phyloP scores from a whole-genome alignment of 169 alveolate species.

The Cryptosporidium bovis region DNA sequence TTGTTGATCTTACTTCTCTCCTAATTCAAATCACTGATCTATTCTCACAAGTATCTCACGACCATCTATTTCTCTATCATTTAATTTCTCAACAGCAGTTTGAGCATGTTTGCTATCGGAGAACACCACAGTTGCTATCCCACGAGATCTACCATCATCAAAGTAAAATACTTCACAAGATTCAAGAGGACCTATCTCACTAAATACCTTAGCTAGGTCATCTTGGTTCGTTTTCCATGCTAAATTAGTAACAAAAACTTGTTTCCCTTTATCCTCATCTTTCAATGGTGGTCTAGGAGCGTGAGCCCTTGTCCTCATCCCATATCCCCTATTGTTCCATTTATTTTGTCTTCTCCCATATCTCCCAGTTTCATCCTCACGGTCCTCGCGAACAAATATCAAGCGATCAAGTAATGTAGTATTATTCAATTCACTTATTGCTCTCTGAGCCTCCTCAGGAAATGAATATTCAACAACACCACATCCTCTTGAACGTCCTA shows the following conservation, averaged over 20 bases:
- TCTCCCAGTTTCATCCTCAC: constrained; percentile 79
- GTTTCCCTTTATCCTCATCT: constrained; percentile 63
- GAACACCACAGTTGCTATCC: constrained; percentile 68
- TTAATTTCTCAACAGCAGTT: constrained; percentile 60
- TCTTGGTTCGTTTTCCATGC: constrained; percentile 74
- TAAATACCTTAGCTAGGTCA: constrained; percentile 65
- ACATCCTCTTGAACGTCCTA: constrained; percentile 90
- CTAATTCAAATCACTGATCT: constrained; percentile 34
- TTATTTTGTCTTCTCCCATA: constrained; percentile 60
- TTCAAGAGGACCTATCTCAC: constrained; percentile 72
- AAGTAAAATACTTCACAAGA: constrained; percentile 71
- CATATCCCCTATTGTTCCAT: constrained; percentile 59
- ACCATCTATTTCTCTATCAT: constrained; percentile 73
- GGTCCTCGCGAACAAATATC: constrained; percentile 86
- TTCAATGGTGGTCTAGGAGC: constrained; percentile 73
- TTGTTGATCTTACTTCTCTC: not conserved
- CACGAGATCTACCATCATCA: constrained; percentile 71
- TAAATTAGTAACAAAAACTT: constrained; percentile 59
- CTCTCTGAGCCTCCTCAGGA: constrained; percentile 85
- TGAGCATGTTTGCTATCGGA: constrained; percentile 63
- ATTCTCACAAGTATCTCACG: constrained; percentile 71
- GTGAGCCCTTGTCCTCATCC: constrained; percentile 63
- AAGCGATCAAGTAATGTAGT: constrained; percentile 83
- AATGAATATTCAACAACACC: constrained; percentile 86
- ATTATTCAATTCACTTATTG: constrained; percentile 83